Conservation (phyloP, 78 protist genomes). For the Andalucia godoyi region DNA sequence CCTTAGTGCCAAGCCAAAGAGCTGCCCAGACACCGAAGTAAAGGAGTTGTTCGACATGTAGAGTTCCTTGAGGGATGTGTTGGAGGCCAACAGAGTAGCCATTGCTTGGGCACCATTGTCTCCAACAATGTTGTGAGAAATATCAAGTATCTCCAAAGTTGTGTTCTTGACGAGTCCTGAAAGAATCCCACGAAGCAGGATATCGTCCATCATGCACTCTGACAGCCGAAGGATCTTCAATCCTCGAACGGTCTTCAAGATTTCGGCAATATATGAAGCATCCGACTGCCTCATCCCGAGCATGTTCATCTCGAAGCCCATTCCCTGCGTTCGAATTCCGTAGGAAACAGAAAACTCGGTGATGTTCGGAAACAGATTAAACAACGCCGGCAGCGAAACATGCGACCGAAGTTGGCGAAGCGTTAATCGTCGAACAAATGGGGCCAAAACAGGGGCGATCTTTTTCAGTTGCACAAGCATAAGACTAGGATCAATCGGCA, state of each 20-base stretch:
- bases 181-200: neutral
- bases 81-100: neutral
- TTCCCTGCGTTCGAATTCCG: neutral
- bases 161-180: neutral
- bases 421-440: too few species aligned
- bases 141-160: neutral
- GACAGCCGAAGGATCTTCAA: neutral
- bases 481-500: too few species aligned
- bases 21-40: neutral
- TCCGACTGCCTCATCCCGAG: neutral
- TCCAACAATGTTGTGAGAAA: constrained; percentile 2
- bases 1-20: neutral
- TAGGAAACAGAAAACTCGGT: neutral
- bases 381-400: neutral
- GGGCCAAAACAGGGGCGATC: too few species aligned
- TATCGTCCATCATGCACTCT: constrained; percentile 7
- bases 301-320: constrained; percentile 1
- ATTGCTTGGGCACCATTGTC: constrained; percentile 4
- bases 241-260: too few species aligned
- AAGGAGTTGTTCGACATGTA: neutral
- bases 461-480: too few species aligned
- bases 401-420: neutral
- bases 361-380: neutral
- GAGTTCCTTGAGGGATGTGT: neutral
- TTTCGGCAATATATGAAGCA: too few species aligned